Evolutionary conservation across 805 yeast species (phyloP).

Genomic region (Lipomyces sp.): DNA sequence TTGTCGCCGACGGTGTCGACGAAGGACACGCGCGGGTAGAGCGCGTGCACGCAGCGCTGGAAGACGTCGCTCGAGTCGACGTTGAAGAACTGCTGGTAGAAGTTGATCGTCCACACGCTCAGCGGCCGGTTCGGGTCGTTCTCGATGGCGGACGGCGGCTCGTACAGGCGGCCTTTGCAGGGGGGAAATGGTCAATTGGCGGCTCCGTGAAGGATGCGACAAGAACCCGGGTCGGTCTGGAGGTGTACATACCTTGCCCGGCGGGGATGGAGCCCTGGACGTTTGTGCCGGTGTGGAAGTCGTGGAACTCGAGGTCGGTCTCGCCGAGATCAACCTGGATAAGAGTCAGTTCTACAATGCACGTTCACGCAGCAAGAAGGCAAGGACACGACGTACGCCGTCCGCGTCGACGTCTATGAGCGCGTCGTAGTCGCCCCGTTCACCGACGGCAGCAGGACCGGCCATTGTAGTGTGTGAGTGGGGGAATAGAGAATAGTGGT

Average conservation of each 20-base stretch:
- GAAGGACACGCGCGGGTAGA: constrained; percentile 50
- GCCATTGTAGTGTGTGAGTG: no score
- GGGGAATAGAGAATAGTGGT: no score
- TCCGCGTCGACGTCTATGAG: constrained; percentile 27
- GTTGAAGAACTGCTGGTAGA: constrained; percentile 52
- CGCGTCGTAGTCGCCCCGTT: constrained; percentile 21
- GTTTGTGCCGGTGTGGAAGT: constrained; percentile 28
- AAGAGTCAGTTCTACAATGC: no score
- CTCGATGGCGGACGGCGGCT: constrained; percentile 13
- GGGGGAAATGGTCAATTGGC: background rate
- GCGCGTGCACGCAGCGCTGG: constrained; percentile 50
- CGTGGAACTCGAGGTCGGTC: constrained; percentile 30
- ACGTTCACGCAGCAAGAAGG: background rate
- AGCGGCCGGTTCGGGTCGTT: constrained; percentile 21
- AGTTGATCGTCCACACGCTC: constrained; percentile 23
- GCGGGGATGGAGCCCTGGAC: constrained; percentile 26
- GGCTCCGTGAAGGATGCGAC: background rate
- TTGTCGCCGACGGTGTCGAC: constrained; percentile 44
- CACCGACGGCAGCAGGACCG: constrained; percentile 1
- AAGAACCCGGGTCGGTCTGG: background rate
- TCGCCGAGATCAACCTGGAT: constrained; percentile 27
- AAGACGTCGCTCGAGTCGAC: constrained; percentile 63
- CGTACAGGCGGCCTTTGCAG: constrained; percentile 6
- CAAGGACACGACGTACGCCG: constrained; percentile 12
- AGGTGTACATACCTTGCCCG: constrained; percentile 12